Evolutionary conservation across 495 filamentous ascomycete genomes (phyloP).

Genomic region (Xylaria longipes): DNA sequence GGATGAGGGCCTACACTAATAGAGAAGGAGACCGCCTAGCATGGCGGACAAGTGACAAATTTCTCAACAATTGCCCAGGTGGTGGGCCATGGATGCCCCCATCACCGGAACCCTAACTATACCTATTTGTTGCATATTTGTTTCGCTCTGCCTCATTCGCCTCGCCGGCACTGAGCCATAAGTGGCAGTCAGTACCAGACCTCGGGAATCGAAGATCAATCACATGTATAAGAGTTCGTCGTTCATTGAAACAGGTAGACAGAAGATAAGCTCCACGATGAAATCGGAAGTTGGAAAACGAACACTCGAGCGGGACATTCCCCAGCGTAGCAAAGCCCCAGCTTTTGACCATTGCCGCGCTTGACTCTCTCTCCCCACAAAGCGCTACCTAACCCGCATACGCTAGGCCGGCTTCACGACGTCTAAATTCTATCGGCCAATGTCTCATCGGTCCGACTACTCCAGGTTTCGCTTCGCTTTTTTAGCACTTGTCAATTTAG

Average conservation of each 20-base stretch:
- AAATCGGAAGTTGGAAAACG: neutral
- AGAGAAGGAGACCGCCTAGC: neutral
- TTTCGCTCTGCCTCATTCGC: neutral
- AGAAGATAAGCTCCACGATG: neutral
- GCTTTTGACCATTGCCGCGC: slow-evolving; percentile 9
- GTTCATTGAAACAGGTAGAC: neutral
- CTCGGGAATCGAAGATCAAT: neutral
- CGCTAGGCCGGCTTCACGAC: slow-evolving; percentile 22
- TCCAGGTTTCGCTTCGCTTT: slow-evolving; percentile 23
- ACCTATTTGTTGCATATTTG: neutral
- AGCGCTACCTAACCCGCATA: slow-evolving; percentile 20
- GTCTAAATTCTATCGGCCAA: neutral
- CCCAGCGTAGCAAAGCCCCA: slow-evolving; percentile 15
- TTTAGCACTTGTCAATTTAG: neutral
- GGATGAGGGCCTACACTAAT: neutral
- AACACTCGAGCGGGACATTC: slow-evolving; percentile 17
- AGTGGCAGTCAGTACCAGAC: neutral
- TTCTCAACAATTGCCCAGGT: neutral
- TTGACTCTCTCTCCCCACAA: slow-evolving; percentile 20
- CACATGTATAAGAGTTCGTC: neutral
- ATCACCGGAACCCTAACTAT: neutral
- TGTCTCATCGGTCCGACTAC: slow-evolving; percentile 28
- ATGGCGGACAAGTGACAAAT: slow-evolving; percentile 23
- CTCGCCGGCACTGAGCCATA: neutral
- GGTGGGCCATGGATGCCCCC: neutral